phyloP scores from a whole-genome alignment of 768 basidiomycete genomes.

The Pleurotus cornucopiae region DNA sequence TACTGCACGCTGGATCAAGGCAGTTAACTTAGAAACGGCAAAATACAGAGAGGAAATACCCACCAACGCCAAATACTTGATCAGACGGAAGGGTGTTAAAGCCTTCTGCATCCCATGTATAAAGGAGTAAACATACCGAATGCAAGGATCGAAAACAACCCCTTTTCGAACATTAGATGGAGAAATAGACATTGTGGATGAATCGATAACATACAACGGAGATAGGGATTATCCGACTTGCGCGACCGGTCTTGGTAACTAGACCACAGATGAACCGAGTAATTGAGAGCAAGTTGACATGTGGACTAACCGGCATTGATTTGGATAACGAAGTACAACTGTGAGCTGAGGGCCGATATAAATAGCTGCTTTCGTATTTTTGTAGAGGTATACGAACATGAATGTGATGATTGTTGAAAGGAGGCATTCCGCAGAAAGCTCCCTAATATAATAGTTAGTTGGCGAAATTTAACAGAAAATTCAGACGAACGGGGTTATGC shows the following conservation, averaged over 20 bases:
- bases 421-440: conserved; percentile 37
- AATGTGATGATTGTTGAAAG: conserved; percentile 38
- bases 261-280: background rate
- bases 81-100: background rate
- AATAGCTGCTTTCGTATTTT: background rate
- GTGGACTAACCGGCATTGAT: conserved; percentile 27
- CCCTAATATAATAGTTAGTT: conserved; percentile 16
- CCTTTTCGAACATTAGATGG: conserved; percentile 11
- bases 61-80: conserved; percentile 12
- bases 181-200: background rate
- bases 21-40: background rate
- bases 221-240: conserved; percentile 23
- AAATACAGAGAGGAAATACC: background rate
- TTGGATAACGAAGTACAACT: conserved; percentile 40
- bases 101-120: background rate
- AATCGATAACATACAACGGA: conserved; percentile 19
- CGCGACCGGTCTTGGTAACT: conserved; percentile 6
- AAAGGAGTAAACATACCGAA: conserved; percentile 20
- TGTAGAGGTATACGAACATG: conserved; percentile 21
- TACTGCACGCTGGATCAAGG: conserved; percentile 6
- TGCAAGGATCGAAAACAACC: conserved; percentile 20
- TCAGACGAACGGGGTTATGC: conserved; percentile 31
- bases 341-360: conserved; percentile 27
- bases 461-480: background rate
- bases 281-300: background rate